Percentiles rank a stretch among this genome's conserved stretches.
phyloP scores from a whole-genome alignment of 2,329 filamentous ascomycete genomes.

The Trichoderma sp. region DNA sequence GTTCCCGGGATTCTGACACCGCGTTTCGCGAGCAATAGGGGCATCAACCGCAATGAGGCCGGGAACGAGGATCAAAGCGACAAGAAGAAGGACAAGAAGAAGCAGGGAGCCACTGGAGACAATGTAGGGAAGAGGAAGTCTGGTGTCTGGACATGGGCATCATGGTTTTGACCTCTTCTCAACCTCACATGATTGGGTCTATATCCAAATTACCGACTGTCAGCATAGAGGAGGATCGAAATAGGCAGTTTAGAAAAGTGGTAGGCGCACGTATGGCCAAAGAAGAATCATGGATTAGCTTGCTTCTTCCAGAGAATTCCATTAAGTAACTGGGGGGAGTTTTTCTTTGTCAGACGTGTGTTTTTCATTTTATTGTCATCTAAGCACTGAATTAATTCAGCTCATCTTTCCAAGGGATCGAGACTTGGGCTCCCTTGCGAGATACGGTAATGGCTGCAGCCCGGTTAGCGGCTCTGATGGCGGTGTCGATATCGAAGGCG shows the following conservation, averaged over 20 bases:
- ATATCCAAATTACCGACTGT: no score
- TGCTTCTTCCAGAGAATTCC: conserved; percentile 28
- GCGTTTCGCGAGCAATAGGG: neutral
- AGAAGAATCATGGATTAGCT: neutral
- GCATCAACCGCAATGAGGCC: neutral
- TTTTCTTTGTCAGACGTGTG: conserved; percentile 16
- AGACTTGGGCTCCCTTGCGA: conserved; percentile 48
- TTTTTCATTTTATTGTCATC: conserved; percentile 6
- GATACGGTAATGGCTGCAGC: conserved; percentile 49
- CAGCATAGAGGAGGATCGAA: neutral
- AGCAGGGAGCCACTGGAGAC: conserved; percentile 10
- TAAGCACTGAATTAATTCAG: conserved; percentile 37
- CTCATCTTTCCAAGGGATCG: conserved; percentile 51
- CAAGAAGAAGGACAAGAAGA: neutral
- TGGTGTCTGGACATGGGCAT: conserved; percentile 36
- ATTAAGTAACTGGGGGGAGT: conserved; percentile 32
- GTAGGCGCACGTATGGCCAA: neutral
- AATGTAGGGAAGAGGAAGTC: conserved; percentile 35
- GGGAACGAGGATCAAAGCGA: neutral
- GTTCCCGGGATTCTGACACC: neutral
- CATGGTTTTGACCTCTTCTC: conserved; percentile 16
- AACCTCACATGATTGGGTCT: no score
- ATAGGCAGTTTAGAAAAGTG: no score
- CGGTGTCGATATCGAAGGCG: conserved; percentile 58
- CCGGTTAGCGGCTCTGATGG: conserved; percentile 56